Percentiles rank a stretch among this genome's conserved stretches.
These are phyloP conservation scores for Lycium barbarum DNA, from an alignment of 257 asterid species.

Conservation along the genomic window DNA sequence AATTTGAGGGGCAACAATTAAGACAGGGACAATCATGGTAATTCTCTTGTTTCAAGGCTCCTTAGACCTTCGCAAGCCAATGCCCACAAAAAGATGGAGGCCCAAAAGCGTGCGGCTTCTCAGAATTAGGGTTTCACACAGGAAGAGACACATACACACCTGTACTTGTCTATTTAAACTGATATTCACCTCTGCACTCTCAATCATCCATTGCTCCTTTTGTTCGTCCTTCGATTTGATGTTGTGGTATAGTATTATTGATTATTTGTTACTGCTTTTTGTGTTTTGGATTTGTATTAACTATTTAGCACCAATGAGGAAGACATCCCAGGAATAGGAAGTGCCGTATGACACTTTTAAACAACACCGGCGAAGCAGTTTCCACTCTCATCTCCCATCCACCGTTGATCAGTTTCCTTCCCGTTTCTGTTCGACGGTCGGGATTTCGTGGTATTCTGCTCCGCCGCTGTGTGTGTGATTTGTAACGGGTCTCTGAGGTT, in stretches of 20 bases:
- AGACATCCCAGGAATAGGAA: constrained; percentile 84
- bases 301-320: constrained; percentile 53
- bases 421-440: constrained; percentile 47
- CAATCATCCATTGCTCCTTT: neutral
- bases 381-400: constrained; percentile 49
- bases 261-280: no score
- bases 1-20: no score
- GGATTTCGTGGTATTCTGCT: constrained; percentile 39
- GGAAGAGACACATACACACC: neutral
- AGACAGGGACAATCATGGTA: no score
- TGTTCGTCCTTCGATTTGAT: no score
- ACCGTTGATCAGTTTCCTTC: constrained; percentile 35
- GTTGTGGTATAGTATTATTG: no score
- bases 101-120: neutral
- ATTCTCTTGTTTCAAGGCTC: no score
- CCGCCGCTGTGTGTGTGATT: constrained; percentile 47
- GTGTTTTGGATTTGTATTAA: no score
- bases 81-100: neutral
- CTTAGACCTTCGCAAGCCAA: no score
- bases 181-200: neutral
- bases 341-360: constrained; percentile 87
- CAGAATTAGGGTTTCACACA: constrained; percentile 27
- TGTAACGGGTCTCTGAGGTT: constrained; percentile 66
- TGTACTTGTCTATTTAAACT: constrained; percentile 5
- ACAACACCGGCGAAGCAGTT: constrained; percentile 42